These are phyloP conservation scores for Trichoderma afroharzianum DNA, from an alignment of 2,329 filamentous ascomycete genomes.

Conservation along the genomic window DNA sequence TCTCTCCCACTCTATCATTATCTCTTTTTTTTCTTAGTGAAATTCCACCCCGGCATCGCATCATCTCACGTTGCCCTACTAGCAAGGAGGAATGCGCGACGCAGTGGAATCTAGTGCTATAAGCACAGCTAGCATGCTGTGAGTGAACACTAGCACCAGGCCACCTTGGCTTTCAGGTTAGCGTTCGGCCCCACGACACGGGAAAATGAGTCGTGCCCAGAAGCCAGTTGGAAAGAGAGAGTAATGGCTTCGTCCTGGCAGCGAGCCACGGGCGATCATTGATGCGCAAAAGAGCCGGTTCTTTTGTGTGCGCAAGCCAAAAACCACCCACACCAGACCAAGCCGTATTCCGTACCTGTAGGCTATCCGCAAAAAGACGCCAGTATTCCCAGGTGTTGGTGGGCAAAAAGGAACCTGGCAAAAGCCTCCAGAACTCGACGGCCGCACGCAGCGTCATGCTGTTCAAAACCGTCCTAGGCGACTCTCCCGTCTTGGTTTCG, in stretches of 20 bases:
- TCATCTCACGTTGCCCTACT: not conserved
- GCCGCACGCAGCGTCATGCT: not conserved
- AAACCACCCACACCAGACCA: not conserved
- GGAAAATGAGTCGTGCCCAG: conserved; percentile 15
- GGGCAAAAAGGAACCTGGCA: not conserved
- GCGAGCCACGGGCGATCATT: not conserved
- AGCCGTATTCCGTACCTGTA: not conserved
- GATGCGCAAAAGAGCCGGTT: not conserved
- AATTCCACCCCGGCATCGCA: conserved; percentile 18
- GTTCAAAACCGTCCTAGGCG: not conserved
- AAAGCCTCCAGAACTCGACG: not conserved
- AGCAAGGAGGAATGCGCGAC: not conserved
- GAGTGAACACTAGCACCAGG: not conserved
- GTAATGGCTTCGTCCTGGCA: conserved; percentile 6
- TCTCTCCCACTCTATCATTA: not conserved
- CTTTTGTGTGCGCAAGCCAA: not conserved
- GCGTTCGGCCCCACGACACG: conserved; percentile 13
- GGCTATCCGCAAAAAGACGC: not conserved
- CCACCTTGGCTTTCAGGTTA: not conserved
- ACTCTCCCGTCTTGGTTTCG: not conserved
- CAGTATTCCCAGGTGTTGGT: not conserved
- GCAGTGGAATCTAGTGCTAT: not conserved
- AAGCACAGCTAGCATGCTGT: not conserved
- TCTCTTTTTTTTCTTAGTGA: not conserved
- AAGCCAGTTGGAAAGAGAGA: conserved; percentile 1